Evolutionary conservation across 352 stramenopile species (phyloP).

Genomic region (Globisporangium orthogonon): DNA sequence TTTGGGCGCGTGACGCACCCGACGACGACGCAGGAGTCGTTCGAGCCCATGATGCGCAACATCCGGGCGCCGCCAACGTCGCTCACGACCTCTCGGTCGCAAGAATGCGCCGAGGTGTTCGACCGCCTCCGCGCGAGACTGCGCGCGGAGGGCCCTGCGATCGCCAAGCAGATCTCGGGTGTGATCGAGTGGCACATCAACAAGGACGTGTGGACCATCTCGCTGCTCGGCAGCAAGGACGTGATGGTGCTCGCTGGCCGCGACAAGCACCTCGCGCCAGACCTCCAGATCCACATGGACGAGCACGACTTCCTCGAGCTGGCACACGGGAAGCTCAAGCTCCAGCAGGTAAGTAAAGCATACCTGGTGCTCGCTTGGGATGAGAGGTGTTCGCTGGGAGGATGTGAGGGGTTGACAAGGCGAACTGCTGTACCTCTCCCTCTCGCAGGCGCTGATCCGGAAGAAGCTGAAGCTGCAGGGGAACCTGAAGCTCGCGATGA

Average conservation of each 20-base stretch:
- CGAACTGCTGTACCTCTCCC: neutral
- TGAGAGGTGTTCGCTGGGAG: neutral
- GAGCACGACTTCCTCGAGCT: conserved; percentile 65
- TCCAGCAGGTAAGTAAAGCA: conserved; percentile 51
- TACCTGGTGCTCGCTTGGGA: too few species aligned
- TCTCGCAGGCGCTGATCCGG: conserved; percentile 35
- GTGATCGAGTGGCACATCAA: conserved; percentile 69
- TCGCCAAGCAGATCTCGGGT: conserved; percentile 55
- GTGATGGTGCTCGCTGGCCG: conserved; percentile 33
- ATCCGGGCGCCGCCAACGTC: conserved; percentile 40
- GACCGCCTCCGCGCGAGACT: conserved; percentile 39
- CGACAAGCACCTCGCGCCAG: conserved; percentile 36
- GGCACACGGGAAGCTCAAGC: conserved; percentile 41
- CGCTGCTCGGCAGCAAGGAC: conserved; percentile 44
- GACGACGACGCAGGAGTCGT: conserved; percentile 62
- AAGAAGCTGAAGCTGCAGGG: conserved; percentile 61
- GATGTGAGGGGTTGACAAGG: neutral
- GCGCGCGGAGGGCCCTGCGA: conserved; percentile 25
- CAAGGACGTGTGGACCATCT: conserved; percentile 62
- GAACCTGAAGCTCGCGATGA: conserved; percentile 73
- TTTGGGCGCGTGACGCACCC: conserved; percentile 67
- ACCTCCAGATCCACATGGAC: conserved; percentile 59
- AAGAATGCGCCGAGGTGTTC: conserved; percentile 54
- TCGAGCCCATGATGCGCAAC: conserved; percentile 75
- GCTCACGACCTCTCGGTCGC: conserved; percentile 46